Evolutionary conservation across 2,329 filamentous ascomycete species (phyloP).

Genomic region (Amphichorda felina): DNA sequence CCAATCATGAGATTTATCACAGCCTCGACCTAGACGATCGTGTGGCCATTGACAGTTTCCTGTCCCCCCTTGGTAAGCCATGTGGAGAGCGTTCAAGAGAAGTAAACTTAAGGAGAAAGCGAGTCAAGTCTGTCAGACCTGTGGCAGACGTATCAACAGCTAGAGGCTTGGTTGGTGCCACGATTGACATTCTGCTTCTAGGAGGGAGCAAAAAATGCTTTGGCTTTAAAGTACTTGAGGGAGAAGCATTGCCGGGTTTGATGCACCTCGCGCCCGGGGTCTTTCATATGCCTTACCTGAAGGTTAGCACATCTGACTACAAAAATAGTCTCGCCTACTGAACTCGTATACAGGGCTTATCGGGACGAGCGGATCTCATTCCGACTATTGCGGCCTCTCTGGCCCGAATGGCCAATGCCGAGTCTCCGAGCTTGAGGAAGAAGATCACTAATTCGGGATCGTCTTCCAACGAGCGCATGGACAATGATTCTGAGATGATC

Average conservation of each 20-base stretch:
- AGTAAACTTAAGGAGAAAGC: neutral
- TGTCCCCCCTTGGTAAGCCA: neutral
- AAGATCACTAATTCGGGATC: conserved; percentile 10
- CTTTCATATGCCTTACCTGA: conserved; percentile 22
- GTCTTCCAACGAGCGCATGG: neutral
- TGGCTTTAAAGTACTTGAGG: conserved; percentile 9
- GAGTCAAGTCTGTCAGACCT: neutral
- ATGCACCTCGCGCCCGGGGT: conserved; percentile 19
- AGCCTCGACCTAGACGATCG: neutral
- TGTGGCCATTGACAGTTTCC: neutral
- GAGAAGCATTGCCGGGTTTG: conserved; percentile 11
- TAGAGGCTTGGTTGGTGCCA: conserved; percentile 4
- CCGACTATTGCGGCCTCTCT: conserved; percentile 17
- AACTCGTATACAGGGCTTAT: conserved; percentile 9
- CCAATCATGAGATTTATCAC: neutral
- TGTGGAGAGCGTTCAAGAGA: neutral
- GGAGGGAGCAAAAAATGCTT: conserved; percentile 11
- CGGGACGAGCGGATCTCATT: conserved; percentile 13
- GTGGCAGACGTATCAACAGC: neutral
- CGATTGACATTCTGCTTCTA: conserved; percentile 11
- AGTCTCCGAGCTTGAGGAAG: conserved; percentile 20
- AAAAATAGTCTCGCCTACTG: neutral
- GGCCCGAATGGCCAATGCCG: conserved; percentile 17
- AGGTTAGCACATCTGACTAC: conserved; percentile 14
- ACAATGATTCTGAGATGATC: conserved; percentile 2